A percentile compares a stretch with the other conserved stretches of the same genome.
Evolutionary conservation across 2,329 filamentous ascomycete genomes (phyloP).

Genomic region (Fusarium musae): DNA sequence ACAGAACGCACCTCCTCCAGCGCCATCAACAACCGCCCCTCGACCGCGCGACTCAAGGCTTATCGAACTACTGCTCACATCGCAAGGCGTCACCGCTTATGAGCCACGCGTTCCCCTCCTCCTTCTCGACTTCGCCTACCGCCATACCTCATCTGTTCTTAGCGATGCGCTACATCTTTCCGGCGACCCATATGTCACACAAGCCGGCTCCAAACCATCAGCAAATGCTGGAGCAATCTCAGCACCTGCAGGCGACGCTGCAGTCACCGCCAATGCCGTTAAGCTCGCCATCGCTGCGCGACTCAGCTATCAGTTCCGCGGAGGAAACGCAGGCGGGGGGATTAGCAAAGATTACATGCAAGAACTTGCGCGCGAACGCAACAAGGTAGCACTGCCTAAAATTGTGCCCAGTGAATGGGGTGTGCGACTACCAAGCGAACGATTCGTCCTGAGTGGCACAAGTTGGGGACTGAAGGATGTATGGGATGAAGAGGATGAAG

Average conservation of each 20-base stretch:
- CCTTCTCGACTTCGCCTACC: conserved; percentile 87
- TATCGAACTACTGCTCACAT: conserved; percentile 81
- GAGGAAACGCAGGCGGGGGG: conserved; percentile 63
- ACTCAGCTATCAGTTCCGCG: conserved; percentile 75
- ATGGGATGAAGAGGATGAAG: conserved; percentile 63
- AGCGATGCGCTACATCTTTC: conserved; percentile 76
- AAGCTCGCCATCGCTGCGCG: conserved; percentile 78
- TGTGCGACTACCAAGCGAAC: conserved; percentile 72
- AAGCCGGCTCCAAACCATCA: conserved; percentile 64
- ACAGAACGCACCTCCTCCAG: conserved; percentile 41
- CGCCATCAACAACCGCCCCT: conserved; percentile 56
- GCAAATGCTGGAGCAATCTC: conserved; percentile 62
- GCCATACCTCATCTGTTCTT: conserved; percentile 78
- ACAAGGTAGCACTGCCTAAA: conserved; percentile 72
- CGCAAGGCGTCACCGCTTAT: conserved; percentile 82
- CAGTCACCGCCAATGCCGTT: conserved; percentile 74
- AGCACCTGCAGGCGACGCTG: conserved; percentile 61
- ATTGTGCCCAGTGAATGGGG: conserved; percentile 75
- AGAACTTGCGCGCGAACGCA: conserved; percentile 77
- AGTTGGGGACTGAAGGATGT: conserved; percentile 72
- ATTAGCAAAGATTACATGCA: conserved; percentile 80
- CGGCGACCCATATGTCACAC: conserved; percentile 73
- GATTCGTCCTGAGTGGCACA: conserved; percentile 73
- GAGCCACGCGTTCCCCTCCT: conserved; percentile 85
- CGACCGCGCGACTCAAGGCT: conserved; percentile 82